Percentiles rank a stretch among this genome's conserved stretches.
These are phyloP conservation scores for Biscutella laevigata DNA, from an alignment of 441 rosid species.

Conservation along the genomic window DNA sequence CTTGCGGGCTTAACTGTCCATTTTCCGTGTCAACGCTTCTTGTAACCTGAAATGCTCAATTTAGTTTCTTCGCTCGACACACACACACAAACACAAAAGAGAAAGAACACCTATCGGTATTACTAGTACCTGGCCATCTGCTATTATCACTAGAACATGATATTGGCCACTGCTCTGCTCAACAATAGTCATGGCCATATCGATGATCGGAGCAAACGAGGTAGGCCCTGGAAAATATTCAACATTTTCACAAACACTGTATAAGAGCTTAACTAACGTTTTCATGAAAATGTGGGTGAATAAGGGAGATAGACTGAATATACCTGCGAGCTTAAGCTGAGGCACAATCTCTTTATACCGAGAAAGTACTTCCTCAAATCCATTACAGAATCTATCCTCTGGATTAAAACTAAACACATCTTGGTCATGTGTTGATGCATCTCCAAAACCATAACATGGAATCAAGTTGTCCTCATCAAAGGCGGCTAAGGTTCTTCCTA, in stretches of 20 bases:
- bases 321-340: conserved; percentile 65
- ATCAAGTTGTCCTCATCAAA: conserved; percentile 73
- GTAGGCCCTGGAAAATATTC: conserved; percentile 48
- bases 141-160: conserved; percentile 67
- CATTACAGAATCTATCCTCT: conserved; percentile 50
- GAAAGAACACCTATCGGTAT: background rate
- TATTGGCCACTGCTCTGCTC: conserved; percentile 69
- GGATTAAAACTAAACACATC: conserved; percentile 60
- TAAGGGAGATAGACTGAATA: conserved; percentile 5
- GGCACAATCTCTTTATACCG: conserved; percentile 60
- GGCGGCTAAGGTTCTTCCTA: conserved; percentile 61
- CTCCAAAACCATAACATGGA: conserved; percentile 76
- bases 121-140: conserved; percentile 65
- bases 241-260: background rate
- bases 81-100: background rate
- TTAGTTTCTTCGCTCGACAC: conserved; percentile 8
- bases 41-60: conserved; percentile 41
- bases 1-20: conserved; percentile 63
- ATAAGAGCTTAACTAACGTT: background rate
- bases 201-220: conserved; percentile 70
- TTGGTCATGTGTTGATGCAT: conserved; percentile 74
- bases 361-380: conserved; percentile 65
- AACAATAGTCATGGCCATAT: conserved; percentile 72
- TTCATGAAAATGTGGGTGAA: background rate
- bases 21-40: conserved; percentile 52